Conservation (phyloP, 495 filamentous ascomycete genomes). For the Penicillium egyptiacum region DNA sequence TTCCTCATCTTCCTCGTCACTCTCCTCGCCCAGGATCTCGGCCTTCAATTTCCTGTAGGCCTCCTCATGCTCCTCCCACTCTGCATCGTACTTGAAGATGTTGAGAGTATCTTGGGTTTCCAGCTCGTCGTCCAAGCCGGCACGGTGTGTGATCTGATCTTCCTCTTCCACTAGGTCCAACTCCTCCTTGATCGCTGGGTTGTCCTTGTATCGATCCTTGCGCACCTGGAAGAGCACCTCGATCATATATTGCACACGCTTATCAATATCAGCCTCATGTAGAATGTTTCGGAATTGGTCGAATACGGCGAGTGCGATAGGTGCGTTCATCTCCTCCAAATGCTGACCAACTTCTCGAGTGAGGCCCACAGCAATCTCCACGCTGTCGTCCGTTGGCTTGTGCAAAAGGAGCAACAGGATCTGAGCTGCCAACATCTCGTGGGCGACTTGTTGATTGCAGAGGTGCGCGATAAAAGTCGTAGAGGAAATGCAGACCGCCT, state of each 20-base stretch:
- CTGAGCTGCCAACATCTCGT: conserved; percentile 88
- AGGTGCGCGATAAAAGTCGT: conserved; percentile 94
- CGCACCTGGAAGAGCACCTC: conserved; percentile 96
- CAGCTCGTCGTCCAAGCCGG: conserved; percentile 76
- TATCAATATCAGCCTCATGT: conserved; percentile 94
- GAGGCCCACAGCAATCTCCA: conserved; percentile 93
- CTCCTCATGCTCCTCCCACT: conserved; percentile 89
- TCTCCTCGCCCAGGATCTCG: conserved; percentile 91
- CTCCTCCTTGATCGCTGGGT: conserved; percentile 86
- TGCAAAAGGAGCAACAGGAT: conserved; percentile 84
- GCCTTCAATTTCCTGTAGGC: conserved; percentile 86
- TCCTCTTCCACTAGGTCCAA: conserved; percentile 95
- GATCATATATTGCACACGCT: conserved; percentile 96
- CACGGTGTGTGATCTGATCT: conserved; percentile 89
- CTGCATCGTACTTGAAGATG: conserved; percentile 89
- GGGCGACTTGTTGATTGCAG: conserved; percentile 91
- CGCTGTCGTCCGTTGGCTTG: conserved; percentile 95
- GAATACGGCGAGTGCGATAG: conserved; percentile 84
- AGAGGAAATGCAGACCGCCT: conserved; percentile 85
- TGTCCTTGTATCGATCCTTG: conserved; percentile 95
- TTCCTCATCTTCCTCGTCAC: conserved; percentile 72
- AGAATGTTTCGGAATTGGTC: conserved; percentile 94
- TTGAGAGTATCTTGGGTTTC: conserved; percentile 83
- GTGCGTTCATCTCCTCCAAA: conserved; percentile 86
- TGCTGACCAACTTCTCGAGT: conserved; percentile 90